Evolutionary conservation across 1,284 basidiomycete species (phyloP).

Genomic region (Butyriboletus appendiculatus): DNA sequence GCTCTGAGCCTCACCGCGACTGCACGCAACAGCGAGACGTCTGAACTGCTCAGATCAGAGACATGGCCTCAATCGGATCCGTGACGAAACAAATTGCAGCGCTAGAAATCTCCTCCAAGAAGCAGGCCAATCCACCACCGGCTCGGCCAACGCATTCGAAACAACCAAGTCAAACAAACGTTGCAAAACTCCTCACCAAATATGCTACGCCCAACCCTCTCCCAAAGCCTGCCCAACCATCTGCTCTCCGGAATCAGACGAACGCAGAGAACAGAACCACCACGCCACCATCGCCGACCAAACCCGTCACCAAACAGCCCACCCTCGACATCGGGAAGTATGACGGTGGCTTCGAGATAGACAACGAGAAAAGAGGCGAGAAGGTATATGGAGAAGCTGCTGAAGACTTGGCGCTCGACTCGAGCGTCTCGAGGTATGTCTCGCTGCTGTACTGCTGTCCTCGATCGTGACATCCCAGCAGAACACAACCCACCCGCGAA

Average conservation of each 20-base stretch:
- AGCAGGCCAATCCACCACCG: constrained; percentile 31
- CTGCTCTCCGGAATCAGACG: constrained; percentile 42
- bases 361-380: constrained; percentile 67
- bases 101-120: constrained; percentile 51
- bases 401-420: constrained; percentile 75
- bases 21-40: neutral
- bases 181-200: constrained; percentile 68
- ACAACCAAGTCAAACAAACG: constrained; percentile 52
- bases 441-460: neutral
- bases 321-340: constrained; percentile 79
- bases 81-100: constrained; percentile 51
- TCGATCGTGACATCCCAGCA: constrained; percentile 29
- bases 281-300: constrained; percentile 24
- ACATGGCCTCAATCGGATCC: constrained; percentile 46
- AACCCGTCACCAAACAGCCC: constrained; percentile 22
- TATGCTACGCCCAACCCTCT: constrained; percentile 57
- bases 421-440: constrained; percentile 64
- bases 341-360: constrained; percentile 84
- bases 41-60: neutral
- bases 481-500: constrained; percentile 70
- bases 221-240: constrained; percentile 39
- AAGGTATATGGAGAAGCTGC: constrained; percentile 72
- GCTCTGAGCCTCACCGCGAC: neutral
- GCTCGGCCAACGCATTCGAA: constrained; percentile 47
- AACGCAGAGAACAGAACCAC: constrained; percentile 29